Conservation (phyloP, 2,329 filamentous ascomycete species). For the Monosporascus sp. region DNA sequence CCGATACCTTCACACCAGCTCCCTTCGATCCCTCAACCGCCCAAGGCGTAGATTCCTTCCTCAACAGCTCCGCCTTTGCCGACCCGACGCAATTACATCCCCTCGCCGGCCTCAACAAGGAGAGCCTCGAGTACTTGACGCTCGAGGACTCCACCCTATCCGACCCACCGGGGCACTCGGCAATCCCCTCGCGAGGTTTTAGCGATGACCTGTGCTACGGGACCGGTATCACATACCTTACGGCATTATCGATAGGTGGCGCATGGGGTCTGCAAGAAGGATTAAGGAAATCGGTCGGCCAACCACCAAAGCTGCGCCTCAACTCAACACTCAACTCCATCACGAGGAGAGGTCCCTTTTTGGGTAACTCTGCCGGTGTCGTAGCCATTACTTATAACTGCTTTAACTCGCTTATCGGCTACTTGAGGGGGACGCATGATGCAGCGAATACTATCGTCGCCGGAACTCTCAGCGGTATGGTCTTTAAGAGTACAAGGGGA, state of each 20-base stretch:
- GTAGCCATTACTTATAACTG: conserved; percentile 96
- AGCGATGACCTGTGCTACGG: conserved; percentile 98
- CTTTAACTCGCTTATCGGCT: conserved; percentile 78
- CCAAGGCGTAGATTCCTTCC: conserved; percentile 81
- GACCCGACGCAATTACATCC: conserved; percentile 90
- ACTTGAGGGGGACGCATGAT: conserved; percentile 79
- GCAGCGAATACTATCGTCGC: conserved; percentile 82
- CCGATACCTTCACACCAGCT: conserved; percentile 46
- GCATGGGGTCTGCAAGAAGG: conserved; percentile 92
- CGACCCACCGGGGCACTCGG: conserved; percentile 80
- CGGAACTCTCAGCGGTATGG: conserved; percentile 80
- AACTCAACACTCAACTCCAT: conserved; percentile 95
- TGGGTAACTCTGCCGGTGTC: conserved; percentile 94
- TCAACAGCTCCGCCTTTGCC: conserved; percentile 69
- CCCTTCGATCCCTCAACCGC: conserved; percentile 67
- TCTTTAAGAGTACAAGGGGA: conserved; percentile 95
- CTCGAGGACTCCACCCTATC: conserved; percentile 89
- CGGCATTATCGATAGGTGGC: conserved; percentile 80
- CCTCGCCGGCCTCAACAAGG: conserved; percentile 85
- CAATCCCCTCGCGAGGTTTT: conserved; percentile 92
- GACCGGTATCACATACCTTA: conserved; percentile 87
- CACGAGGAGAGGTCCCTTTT: conserved; percentile 85
- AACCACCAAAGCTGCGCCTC: conserved; percentile 83
- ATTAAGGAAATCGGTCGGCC: conserved; percentile 67
- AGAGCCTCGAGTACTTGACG: conserved; percentile 89